Percentiles rank a stretch among this genome's conserved stretches.
phyloP scores from a whole-genome alignment of 805 yeast species.

The Saccharomycopsis sp. region DNA sequence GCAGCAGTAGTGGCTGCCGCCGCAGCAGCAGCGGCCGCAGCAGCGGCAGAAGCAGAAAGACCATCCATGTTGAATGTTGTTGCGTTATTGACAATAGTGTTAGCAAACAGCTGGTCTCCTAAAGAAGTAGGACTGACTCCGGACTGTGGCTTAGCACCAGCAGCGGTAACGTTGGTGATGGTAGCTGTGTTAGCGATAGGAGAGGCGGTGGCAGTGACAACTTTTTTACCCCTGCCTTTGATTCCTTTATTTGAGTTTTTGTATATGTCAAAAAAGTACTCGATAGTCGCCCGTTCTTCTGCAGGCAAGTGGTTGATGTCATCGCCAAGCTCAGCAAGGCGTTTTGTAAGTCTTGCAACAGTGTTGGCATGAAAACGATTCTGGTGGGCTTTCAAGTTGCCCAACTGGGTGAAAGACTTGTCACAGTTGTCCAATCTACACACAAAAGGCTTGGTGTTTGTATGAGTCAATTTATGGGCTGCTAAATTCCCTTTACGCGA shows the following conservation, averaged over 20 bases:
- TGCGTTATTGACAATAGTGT: not conserved
- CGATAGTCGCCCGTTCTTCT: constrained; percentile 61
- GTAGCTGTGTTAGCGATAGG: not conserved
- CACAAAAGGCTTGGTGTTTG: constrained; percentile 65
- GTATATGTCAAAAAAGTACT: constrained; percentile 75
- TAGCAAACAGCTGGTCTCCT: not conserved
- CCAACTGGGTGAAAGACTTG: constrained; percentile 84
- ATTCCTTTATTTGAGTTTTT: constrained; percentile 88
- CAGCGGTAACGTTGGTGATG: not conserved
- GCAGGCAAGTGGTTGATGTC: constrained; percentile 42
- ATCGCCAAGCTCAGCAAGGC: constrained; percentile 56
- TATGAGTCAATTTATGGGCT: constrained; percentile 80
- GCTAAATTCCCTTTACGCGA: constrained; percentile 89
- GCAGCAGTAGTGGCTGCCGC: not conserved
- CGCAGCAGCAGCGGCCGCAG: constrained; percentile 1
- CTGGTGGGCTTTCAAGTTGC: constrained; percentile 90
- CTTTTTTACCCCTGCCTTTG: constrained; percentile 74
- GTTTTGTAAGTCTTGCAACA: constrained; percentile 57
- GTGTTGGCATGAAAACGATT: constrained; percentile 79
- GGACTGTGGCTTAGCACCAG: not conserved
- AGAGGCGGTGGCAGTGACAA: not conserved
- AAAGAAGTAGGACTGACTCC: not conserved
- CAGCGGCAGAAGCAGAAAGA: not conserved
- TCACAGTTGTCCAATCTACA: constrained; percentile 79
- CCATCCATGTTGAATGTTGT: not conserved